These are phyloP conservation scores for Didymella segeticola DNA, from an alignment of 2,329 filamentous ascomycete genomes.

Conservation along the genomic window DNA sequence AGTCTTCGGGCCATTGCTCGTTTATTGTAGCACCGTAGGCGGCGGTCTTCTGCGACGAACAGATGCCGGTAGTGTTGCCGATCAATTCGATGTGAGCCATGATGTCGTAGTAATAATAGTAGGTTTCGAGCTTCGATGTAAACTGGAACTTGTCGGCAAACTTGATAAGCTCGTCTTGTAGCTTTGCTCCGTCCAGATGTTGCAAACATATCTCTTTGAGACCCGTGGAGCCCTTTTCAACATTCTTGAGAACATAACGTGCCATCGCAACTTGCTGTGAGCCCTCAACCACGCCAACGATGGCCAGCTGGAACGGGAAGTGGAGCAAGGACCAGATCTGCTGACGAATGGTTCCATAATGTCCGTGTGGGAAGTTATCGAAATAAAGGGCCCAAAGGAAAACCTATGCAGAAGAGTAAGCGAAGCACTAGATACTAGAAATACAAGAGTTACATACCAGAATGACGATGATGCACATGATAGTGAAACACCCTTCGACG, in stretches of 20 bases:
- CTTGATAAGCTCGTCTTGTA: conserved; percentile 36
- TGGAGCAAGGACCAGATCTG: conserved; percentile 65
- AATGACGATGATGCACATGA: conserved; percentile 47
- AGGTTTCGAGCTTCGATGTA: conserved; percentile 40
- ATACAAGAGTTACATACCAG: conserved; percentile 31
- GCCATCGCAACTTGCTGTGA: conserved; percentile 63
- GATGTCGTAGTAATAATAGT: conserved; percentile 20
- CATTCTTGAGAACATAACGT: conserved; percentile 55
- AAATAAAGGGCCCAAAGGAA: conserved; percentile 71
- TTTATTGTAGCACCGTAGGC: conserved; percentile 14
- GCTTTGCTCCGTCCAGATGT: conserved; percentile 39
- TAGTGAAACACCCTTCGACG: conserved; percentile 42
- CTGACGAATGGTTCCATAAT: conserved; percentile 63
- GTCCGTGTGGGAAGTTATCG: conserved; percentile 59
- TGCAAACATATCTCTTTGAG: conserved; percentile 47
- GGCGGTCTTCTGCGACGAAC: conserved; percentile 29
- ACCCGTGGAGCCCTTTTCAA: conserved; percentile 52
- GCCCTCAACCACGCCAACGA: conserved; percentile 70
- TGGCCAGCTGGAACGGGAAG: conserved; percentile 68
- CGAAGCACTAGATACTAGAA: background rate
- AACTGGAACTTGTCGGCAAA: conserved; percentile 40
- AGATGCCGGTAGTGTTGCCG: conserved; percentile 44
- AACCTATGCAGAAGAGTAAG: conserved; percentile 34
- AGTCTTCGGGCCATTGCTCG: conserved; percentile 26
- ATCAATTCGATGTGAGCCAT: conserved; percentile 25